Conservation (phyloP, 495 filamentous ascomycete species). For the Penicillium odoratum region DNA sequence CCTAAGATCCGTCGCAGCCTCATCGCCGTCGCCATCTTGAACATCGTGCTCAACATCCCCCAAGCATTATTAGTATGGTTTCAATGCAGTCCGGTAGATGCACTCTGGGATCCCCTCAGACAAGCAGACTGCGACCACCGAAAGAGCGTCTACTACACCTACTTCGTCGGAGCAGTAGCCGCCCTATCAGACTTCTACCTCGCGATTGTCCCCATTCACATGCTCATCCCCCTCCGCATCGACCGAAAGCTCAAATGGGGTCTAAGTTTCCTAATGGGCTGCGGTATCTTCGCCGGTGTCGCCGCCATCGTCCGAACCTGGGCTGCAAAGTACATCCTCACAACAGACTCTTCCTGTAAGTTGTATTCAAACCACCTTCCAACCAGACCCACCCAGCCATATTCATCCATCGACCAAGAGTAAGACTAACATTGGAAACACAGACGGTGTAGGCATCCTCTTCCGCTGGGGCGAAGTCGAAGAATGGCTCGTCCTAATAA, state of each 20-base stretch:
- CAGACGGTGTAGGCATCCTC: constrained; percentile 24
- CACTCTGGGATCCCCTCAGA: constrained; percentile 25
- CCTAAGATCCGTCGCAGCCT: constrained; percentile 27
- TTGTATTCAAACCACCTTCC: too few species aligned
- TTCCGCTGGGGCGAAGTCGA: constrained; percentile 30
- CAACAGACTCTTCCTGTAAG: constrained; percentile 27
- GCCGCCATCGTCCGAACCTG: constrained; percentile 30
- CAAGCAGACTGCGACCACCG: constrained; percentile 23
- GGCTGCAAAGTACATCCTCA: constrained; percentile 27
- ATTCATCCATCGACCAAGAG: neutral
- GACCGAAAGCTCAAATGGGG: constrained; percentile 32
- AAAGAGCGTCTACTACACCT: constrained; percentile 29
- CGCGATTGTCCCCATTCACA: constrained; percentile 25
- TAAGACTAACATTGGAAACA: constrained; percentile 11
- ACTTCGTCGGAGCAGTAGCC: constrained; percentile 26
- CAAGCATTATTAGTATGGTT: constrained; percentile 27
- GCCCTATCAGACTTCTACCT: constrained; percentile 28
- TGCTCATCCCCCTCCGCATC: constrained; percentile 24
- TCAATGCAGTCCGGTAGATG: constrained; percentile 22
- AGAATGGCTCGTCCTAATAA: constrained; percentile 31
- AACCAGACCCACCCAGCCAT: neutral
- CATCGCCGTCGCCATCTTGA: constrained; percentile 22
- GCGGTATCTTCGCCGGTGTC: constrained; percentile 26
- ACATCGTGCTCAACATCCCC: constrained; percentile 27
- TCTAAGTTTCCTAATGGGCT: constrained; percentile 30